phyloP scores from a whole-genome alignment of 2,329 filamentous ascomycete species.

The Ciborinia camelliae region DNA sequence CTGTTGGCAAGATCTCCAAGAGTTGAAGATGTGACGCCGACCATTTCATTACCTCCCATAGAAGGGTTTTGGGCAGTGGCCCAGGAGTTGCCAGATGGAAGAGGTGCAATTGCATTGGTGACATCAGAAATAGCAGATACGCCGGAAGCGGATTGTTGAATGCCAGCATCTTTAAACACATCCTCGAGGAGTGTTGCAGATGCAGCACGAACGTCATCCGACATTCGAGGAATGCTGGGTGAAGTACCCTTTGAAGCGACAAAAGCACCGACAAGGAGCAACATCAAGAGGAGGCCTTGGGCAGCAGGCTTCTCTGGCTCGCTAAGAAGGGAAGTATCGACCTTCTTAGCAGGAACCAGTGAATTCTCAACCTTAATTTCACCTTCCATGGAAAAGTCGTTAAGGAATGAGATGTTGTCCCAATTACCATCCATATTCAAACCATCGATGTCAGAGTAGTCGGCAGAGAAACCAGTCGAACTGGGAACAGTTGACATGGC shows the following conservation, averaged over 20 bases:
- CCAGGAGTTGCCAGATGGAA: constrained; percentile 52
- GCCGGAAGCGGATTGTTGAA: constrained; percentile 45
- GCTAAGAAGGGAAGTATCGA: constrained; percentile 44
- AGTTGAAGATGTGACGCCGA: constrained; percentile 53
- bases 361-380: constrained; percentile 58
- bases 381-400: constrained; percentile 63
- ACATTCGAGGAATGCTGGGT: constrained; percentile 72
- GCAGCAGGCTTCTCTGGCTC: constrained; percentile 64
- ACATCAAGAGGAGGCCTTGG: constrained; percentile 86
- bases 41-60: constrained; percentile 44
- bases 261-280: constrained; percentile 93
- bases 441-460: constrained; percentile 79
- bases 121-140: constrained; percentile 33
- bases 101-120: constrained; percentile 43
- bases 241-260: constrained; percentile 80
- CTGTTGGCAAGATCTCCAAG: constrained; percentile 65
- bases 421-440: constrained; percentile 78
- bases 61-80: constrained; percentile 41
- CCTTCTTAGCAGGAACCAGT: constrained; percentile 52
- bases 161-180: constrained; percentile 76
- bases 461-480: constrained; percentile 62
- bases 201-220: constrained; percentile 75
- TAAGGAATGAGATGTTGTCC: constrained; percentile 77
- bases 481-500: constrained; percentile 51
- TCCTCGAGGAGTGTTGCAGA: constrained; percentile 75